phyloP scores from a whole-genome alignment of 768 basidiomycete species.

The Thelephora ganbajun region DNA sequence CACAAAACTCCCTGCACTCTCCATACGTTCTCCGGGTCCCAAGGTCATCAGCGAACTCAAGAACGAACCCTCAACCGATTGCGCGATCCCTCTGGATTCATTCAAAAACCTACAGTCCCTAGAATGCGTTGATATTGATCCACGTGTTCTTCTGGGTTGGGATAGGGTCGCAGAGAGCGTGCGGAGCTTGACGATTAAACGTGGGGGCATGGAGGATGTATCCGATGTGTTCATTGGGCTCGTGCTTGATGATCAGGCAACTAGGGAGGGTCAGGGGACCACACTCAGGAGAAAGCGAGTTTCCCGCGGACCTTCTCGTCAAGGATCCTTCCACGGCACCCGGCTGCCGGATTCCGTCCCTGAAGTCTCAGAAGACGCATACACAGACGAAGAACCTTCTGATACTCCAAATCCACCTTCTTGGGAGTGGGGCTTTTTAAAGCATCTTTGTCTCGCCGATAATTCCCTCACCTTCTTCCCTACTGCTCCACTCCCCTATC shows the following conservation, averaged over 20 bases:
- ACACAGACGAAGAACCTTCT: conserved; percentile 5
- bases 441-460: conserved; percentile 63
- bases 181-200: conserved; percentile 58
- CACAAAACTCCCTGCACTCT: conserved; percentile 76
- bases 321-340: conserved; percentile 34
- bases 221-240: conserved; percentile 63
- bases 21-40: conserved; percentile 47
- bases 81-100: conserved; percentile 64
- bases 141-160: conserved; percentile 73
- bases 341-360: conserved; percentile 43
- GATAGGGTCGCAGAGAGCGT: conserved; percentile 60
- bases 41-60: conserved; percentile 56
- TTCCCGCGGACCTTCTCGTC: conserved; percentile 18
- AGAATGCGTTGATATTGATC: conserved; percentile 71
- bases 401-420: conserved; percentile 29
- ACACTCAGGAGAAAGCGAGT: conserved; percentile 30
- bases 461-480: conserved; percentile 75
- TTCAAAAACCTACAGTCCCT: conserved; percentile 79
- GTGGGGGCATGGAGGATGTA: conserved; percentile 73
- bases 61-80: conserved; percentile 54
- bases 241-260: conserved; percentile 60
- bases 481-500: conserved; percentile 44
- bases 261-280: conserved; percentile 41
- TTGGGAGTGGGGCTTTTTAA: conserved; percentile 63
- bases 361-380: conserved; percentile 29